These are phyloP conservation scores for Halophytophthora batemanensis DNA, from an alignment of 352 stramenopile genomes.

Conservation along the genomic window DNA sequence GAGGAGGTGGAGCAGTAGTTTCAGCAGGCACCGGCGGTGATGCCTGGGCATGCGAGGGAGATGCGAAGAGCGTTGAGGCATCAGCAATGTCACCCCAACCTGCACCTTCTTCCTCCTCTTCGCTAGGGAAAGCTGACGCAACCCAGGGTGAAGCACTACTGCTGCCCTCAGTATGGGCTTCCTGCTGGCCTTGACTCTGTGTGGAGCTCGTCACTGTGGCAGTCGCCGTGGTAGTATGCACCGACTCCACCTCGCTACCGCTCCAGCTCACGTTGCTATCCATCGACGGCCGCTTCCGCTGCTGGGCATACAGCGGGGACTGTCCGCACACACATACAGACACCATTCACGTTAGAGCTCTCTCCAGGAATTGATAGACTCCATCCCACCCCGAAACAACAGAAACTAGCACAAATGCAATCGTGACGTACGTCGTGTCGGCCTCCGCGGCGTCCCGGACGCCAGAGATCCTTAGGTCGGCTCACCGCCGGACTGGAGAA, in stretches of 20 bases:
- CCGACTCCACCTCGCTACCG: constrained; percentile 29
- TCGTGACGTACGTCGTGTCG: constrained; percentile 29
- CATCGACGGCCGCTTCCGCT: constrained; percentile 36
- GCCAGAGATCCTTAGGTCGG: constrained; percentile 22
- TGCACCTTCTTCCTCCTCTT: constrained; percentile 7
- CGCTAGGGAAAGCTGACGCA: constrained; percentile 15
- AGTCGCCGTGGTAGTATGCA: constrained; percentile 10
- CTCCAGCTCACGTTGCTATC: constrained; percentile 41
- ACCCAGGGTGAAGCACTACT: constrained; percentile 19
- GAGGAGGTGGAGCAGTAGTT: constrained; percentile 3
- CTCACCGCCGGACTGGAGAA: constrained; percentile 11
- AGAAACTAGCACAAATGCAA: constrained; percentile 6
- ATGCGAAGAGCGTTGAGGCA: constrained; percentile 11
- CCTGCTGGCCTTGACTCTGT: background rate
- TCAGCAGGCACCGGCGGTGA: background rate
- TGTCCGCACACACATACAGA: background rate
- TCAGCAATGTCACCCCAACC: constrained; percentile 9
- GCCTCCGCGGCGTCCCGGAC: constrained; percentile 20
- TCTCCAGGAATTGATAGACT: background rate
- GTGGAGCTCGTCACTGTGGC: background rate
- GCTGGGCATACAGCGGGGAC: constrained; percentile 36
- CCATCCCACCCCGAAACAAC: background rate
- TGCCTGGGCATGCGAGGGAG: background rate
- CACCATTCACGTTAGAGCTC: background rate
- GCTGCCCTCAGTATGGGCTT: background rate